Conservation (phyloP, 345 rosid species). For the Abelmoschus esculentus region DNA sequence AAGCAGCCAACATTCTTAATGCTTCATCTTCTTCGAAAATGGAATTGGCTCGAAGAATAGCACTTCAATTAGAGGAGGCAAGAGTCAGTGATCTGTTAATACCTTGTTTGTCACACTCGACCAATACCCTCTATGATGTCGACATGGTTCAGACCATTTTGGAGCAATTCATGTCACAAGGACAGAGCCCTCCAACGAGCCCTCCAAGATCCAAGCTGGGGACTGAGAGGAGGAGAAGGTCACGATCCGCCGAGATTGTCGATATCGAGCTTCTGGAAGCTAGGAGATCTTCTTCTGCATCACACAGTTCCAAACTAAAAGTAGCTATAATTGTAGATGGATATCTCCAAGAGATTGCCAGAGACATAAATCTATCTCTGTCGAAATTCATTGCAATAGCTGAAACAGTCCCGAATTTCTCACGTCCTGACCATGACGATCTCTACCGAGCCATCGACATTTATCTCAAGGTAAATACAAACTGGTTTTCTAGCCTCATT, state of each 20-base stretch:
- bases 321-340: constrained; percentile 89
- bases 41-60: constrained; percentile 76
- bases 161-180: constrained; percentile 83
- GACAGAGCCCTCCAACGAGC: constrained; percentile 89
- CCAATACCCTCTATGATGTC: constrained; percentile 54
- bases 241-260: constrained; percentile 84
- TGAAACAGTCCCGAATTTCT: constrained; percentile 68
- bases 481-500: neutral
- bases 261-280: constrained; percentile 74
- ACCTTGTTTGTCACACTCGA: constrained; percentile 48
- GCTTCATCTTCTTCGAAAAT: constrained; percentile 61
- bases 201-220: constrained; percentile 70
- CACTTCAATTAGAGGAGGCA: constrained; percentile 86
- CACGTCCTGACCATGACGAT: constrained; percentile 84
- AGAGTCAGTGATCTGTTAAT: constrained; percentile 65
- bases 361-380: constrained; percentile 62
- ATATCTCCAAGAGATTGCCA: constrained; percentile 73
- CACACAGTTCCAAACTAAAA: constrained; percentile 87
- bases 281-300: constrained; percentile 91
- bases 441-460: constrained; percentile 92
- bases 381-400: constrained; percentile 73
- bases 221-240: constrained; percentile 78
- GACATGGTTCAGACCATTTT: constrained; percentile 65
- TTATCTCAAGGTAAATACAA: constrained; percentile 76
- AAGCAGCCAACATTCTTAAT: constrained; percentile 69